Conservation (phyloP, 352 stramenopile genomes). For the Pythium brachiatum region DNA sequence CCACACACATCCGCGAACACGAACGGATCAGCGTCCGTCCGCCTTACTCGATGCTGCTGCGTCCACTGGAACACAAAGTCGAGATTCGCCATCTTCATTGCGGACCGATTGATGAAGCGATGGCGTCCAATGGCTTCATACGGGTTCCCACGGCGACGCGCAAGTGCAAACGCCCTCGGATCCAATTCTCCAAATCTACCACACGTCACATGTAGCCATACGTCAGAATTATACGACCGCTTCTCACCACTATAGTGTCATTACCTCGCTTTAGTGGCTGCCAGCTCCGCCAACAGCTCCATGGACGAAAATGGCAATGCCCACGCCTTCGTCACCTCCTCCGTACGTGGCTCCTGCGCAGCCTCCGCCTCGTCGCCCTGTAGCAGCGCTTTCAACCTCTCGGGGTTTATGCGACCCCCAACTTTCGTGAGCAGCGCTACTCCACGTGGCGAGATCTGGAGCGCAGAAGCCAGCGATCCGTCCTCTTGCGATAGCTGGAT, state of each 20-base stretch:
- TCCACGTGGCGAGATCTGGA: conserved; percentile 8
- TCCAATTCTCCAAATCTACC: conserved; percentile 41
- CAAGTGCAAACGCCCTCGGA: conserved; percentile 30
- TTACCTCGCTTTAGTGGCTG: conserved; percentile 25
- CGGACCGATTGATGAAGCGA: conserved; percentile 75
- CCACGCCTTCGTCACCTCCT: neutral
- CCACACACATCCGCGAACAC: conserved; percentile 76
- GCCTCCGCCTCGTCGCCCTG: neutral
- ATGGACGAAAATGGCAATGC: conserved; percentile 7
- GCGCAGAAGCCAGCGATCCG: neutral
- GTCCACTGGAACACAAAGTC: conserved; percentile 66
- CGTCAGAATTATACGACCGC: conserved; percentile 15
- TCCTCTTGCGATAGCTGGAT: neutral
- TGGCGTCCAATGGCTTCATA: conserved; percentile 59
- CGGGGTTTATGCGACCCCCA: neutral
- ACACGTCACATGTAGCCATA: conserved; percentile 21
- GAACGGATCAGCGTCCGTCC: conserved; percentile 23
- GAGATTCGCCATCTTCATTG: conserved; percentile 80
- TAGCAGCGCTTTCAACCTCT: neutral
- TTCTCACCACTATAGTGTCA: neutral
- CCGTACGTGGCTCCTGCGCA: neutral
- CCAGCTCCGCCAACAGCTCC: conserved; percentile 11
- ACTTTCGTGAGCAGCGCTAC: conserved; percentile 12
- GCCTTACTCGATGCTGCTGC: neutral
- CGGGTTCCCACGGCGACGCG: conserved; percentile 45